Percentiles rank a stretch among this genome's conserved stretches.
phyloP scores from a whole-genome alignment of 352 stramenopile species.

The Phytophthora sp. region DNA sequence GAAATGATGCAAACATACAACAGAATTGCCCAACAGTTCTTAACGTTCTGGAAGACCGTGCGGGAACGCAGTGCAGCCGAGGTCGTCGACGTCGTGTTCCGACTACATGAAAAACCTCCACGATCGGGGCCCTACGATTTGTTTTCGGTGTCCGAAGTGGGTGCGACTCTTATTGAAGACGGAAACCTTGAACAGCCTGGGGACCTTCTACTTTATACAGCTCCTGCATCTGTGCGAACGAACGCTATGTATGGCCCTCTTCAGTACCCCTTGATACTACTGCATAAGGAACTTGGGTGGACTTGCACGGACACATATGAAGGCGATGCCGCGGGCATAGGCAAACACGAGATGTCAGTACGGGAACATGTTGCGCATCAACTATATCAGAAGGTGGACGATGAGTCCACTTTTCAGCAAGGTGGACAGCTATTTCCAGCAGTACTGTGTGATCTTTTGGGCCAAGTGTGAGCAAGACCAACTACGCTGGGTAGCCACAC shows the following conservation, averaged over 20 bases:
- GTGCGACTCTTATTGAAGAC: neutral
- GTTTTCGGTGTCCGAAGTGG: neutral
- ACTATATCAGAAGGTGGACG: neutral
- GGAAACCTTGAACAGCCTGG: neutral
- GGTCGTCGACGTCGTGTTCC: neutral
- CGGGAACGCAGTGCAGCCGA: neutral
- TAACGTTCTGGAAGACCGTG: conserved; percentile 1
- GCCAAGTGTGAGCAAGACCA: neutral
- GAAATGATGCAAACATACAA: conserved; percentile 27
- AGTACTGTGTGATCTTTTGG: neutral
- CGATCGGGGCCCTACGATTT: too few species aligned
- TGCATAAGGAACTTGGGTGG: conserved; percentile 7
- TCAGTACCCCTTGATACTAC: conserved; percentile 10
- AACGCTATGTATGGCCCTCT: conserved; percentile 9
- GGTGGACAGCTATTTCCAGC: neutral
- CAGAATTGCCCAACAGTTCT: conserved; percentile 3
- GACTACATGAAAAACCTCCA: too few species aligned
- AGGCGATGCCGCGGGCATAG: neutral
- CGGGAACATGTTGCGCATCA: neutral
- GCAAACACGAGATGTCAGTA: neutral
- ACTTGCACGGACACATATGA: neutral
- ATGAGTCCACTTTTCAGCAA: neutral
- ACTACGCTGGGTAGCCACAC: neutral
- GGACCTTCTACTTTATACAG: neutral
- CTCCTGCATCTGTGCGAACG: conserved; percentile 11